phyloP scores from a whole-genome alignment of 208 protist species.

The Leishmania martiniquensis region DNA sequence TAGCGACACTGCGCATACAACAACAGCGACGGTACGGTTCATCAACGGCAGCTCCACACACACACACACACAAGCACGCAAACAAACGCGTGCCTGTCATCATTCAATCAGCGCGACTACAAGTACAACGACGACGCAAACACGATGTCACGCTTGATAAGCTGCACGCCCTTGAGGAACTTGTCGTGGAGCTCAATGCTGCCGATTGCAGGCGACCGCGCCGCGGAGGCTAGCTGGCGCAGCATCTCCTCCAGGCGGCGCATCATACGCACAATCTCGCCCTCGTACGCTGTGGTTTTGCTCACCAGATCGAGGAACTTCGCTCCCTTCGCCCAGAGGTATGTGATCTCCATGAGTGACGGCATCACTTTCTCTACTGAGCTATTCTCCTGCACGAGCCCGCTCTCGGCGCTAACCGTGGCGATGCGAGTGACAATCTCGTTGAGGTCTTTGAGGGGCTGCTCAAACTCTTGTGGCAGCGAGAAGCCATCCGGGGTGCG shows the following conservation, averaged over 20 bases:
- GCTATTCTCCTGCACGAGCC: constrained; percentile 90
- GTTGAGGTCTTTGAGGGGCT: constrained; percentile 90
- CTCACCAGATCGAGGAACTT: constrained; percentile 98
- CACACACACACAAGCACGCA: not conserved
- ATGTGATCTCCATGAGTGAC: constrained; percentile 97
- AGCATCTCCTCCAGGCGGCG: constrained; percentile 98
- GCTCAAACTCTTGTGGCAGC: constrained; percentile 85
- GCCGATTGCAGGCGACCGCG: constrained; percentile 98
- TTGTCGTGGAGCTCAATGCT: constrained; percentile 98
- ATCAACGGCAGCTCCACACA: not conserved
- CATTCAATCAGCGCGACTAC: constrained; percentile 39
- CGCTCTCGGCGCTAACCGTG: constrained; percentile 92
- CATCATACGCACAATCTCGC: constrained; percentile 98
- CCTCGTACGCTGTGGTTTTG: constrained; percentile 98
- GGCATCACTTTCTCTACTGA: constrained; percentile 96
- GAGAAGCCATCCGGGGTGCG: constrained; percentile 91
- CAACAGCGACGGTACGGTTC: not conserved
- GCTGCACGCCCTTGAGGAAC: constrained; percentile 96
- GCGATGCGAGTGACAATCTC: constrained; percentile 94
- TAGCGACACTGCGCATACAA: not conserved
- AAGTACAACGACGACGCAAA: constrained; percentile 99
- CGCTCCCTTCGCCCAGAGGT: constrained; percentile 96
- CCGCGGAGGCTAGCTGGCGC: constrained; percentile 96
- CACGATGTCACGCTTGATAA: constrained; percentile 99
- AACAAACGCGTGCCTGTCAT: not conserved